Conservation (phyloP, 345 rosid species). For the Gossypium longicalyx region DNA sequence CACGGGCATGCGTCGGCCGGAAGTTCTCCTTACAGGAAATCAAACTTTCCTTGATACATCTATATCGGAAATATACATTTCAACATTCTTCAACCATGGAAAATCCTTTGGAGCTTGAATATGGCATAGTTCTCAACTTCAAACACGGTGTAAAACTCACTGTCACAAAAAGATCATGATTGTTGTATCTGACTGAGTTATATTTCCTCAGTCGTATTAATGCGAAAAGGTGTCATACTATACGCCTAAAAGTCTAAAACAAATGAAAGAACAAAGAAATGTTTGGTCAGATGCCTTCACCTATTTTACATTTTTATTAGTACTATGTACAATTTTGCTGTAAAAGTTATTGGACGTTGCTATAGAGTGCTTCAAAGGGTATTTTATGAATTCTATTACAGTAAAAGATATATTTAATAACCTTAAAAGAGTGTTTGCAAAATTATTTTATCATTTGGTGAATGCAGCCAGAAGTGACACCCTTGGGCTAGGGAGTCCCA, state of each 20-base stretch:
- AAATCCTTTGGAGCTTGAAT: conserved; percentile 70
- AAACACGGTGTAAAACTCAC: conserved; percentile 76
- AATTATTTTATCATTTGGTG: not conserved
- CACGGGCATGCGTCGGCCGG: conserved; percentile 83
- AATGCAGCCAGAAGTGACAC: not conserved
- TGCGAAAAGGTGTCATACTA: not conserved
- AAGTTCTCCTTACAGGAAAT: conserved; percentile 74
- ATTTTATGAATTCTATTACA: not conserved
- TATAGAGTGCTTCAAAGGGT: not conserved
- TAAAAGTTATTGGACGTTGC: not conserved
- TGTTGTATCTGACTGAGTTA: not conserved
- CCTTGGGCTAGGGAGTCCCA: conserved; percentile 50
- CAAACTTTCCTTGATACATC: conserved; percentile 65
- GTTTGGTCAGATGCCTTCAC: not conserved
- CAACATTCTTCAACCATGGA: conserved; percentile 80
- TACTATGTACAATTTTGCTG: not conserved
- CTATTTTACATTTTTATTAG: not conserved
- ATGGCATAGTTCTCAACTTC: conserved; percentile 80
- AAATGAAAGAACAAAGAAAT: not conserved
- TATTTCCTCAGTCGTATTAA: not conserved
- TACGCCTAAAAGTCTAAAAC: not conserved
- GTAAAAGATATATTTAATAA: not conserved
- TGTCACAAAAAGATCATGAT: conserved; percentile 43
- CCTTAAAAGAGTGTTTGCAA: not conserved
- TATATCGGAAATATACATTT: conserved; percentile 58